These are phyloP conservation scores for Solanum hybrid DNA, from an alignment of 305 asterid species.

Conservation along the genomic window DNA sequence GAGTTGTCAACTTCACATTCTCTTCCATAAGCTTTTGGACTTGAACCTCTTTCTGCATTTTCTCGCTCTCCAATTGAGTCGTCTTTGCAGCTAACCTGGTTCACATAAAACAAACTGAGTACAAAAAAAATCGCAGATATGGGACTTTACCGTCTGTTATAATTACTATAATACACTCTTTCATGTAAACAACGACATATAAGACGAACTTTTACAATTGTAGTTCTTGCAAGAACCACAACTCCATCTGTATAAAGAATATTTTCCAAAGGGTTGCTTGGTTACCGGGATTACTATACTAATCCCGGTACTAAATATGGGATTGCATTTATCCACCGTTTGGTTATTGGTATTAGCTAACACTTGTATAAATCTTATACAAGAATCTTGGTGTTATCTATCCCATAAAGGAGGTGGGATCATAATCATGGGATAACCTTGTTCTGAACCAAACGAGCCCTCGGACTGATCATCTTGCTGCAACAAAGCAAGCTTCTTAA, in stretches of 20 bases:
- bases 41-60: constrained; percentile 84
- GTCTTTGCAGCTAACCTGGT: constrained; percentile 75
- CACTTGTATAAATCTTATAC: background rate
- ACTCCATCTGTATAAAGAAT: background rate
- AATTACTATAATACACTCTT: background rate
- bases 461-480: background rate
- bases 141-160: background rate
- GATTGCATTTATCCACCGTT: background rate
- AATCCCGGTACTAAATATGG: background rate
- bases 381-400: background rate
- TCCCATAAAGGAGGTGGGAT: background rate
- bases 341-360: background rate
- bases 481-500: background rate
- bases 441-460: background rate
- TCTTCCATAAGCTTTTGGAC: constrained; percentile 92
- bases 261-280: background rate
- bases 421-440: background rate
- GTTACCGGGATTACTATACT: background rate
- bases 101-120: constrained; percentile 15
- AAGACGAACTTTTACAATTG: background rate
- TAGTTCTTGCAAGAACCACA: background rate
- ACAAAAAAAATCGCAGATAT: background rate
- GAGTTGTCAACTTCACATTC: constrained; percentile 62
- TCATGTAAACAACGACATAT: background rate
- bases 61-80: constrained; percentile 75